Percentiles rank a stretch among this genome's conserved stretches.
Conservation (phyloP, 768 basidiomycete genomes). For the Tylopilus subfusipes region DNA sequence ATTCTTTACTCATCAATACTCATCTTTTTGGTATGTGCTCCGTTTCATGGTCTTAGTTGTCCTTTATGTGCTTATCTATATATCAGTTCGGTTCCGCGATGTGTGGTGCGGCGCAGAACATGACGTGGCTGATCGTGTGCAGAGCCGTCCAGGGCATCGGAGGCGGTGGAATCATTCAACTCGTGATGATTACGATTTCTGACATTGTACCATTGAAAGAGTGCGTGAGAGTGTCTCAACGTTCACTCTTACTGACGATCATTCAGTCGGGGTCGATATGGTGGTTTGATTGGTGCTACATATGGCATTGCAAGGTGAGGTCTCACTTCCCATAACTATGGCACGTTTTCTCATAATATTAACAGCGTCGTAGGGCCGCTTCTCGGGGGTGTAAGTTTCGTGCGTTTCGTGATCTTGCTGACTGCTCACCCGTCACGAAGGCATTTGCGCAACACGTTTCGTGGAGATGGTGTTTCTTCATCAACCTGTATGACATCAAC, state of each 20-base stretch:
- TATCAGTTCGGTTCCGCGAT: conserved; percentile 70
- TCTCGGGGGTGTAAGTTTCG: conserved; percentile 65
- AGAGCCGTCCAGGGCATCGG: conserved; percentile 84
- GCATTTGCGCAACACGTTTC: conserved; percentile 69
- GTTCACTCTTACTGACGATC: conserved; percentile 14
- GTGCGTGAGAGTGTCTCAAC: conserved; percentile 37
- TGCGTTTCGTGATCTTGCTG: neutral
- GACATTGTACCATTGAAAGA: conserved; percentile 82
- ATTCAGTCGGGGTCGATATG: conserved; percentile 70
- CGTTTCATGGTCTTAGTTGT: neutral
- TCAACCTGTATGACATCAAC: conserved; percentile 55
- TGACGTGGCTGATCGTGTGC: conserved; percentile 73
- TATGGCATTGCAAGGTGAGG: conserved; percentile 63
- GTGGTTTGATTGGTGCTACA: conserved; percentile 69
- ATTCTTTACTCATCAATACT: conserved; percentile 63
- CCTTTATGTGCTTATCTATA: neutral
- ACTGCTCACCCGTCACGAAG: conserved; percentile 23
- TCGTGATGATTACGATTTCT: conserved; percentile 73
- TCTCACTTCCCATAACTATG: neutral
- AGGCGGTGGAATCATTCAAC: conserved; percentile 74
- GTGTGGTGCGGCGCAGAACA: conserved; percentile 76
- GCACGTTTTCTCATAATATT: neutral
- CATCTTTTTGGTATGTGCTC: conserved; percentile 57
- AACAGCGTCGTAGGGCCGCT: conserved; percentile 71
- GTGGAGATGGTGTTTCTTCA: conserved; percentile 86